Base-by-base conservation (phyloP, 2,329 filamentous ascomycete species). In the Penicillium oxalicum region DNA sequence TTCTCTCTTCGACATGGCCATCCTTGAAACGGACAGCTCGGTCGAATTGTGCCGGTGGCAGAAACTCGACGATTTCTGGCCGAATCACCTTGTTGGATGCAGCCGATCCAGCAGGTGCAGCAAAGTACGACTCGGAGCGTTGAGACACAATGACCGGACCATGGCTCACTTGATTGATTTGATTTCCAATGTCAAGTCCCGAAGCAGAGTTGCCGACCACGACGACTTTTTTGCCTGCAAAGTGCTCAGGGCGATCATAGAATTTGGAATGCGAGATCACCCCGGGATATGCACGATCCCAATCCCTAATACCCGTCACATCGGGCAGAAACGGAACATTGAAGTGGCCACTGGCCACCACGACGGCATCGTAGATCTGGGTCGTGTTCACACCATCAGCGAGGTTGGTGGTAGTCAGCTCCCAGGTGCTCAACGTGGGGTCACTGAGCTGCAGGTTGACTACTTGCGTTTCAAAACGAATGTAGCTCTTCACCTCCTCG, bases 121-220 rank as follows among this genome's bases (percentile, higher is more conserved):
- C 61, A 27, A 78, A 55, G 47, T 71, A 71, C 0, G 75, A 76
- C 70, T 78, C 61, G 61, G 74, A 68, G 71, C 78, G 66, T 68
- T 80, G 59, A 71, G 86, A 71, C 74, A 88, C 54, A n/a, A 91
- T 69, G 1, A 93, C 69, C 9, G 82, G 83, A 2, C 70, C 69
- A 53, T 73, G 69, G 62, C 81, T 83, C 33, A 82, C 75, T 5
- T 72, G 63, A 43, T 77, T 79, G 58, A 96, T 86, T 64, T 96
- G 91, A 2, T 76, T 71, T 12, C 85, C 84, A 58, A 97, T 88
- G 61, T 97, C 91, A 12, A 89, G 71, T 0, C 89, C 91, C 0
- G 88, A 95, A 0, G 90, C 86, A 0, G 86, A 86, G 60, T 88
- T 93, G 8, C 91, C 91, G 0, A 96, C 82, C 0, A 96, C 78